A percentile compares a stretch with the other conserved stretches of the same genome.
These are phyloP conservation scores for Limonium bicolor DNA, from an alignment of 148 eudicot genomes.

Conservation along the genomic window DNA sequence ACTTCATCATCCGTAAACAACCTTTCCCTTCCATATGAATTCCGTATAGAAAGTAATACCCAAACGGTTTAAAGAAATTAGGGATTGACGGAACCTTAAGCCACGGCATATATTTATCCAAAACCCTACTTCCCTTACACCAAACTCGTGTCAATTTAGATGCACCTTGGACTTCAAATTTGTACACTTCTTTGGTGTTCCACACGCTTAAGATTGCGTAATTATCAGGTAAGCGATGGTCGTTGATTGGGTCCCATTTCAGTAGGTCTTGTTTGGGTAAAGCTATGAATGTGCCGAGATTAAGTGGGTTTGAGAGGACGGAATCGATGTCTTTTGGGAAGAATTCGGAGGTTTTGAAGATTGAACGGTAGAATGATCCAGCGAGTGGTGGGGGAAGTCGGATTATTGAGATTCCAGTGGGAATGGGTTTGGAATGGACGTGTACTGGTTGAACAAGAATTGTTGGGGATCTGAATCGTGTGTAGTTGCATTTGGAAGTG, in stretches of 20 bases:
- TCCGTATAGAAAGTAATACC: conserved; percentile 64
- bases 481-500: conserved; percentile 40
- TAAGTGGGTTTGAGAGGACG: conserved; percentile 37
- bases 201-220: conserved; percentile 73
- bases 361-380: conserved; percentile 23
- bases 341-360: conserved; percentile 33
- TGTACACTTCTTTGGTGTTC: conserved; percentile 76
- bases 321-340: conserved; percentile 54
- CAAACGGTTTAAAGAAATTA: conserved; percentile 49
- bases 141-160: conserved; percentile 36
- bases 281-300: conserved; percentile 65
- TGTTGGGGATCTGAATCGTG: conserved; percentile 40
- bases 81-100: conserved; percentile 70
- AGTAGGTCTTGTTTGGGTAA: conserved; percentile 28
- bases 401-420: conserved; percentile 24
- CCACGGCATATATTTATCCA: conserved; percentile 76
- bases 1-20: conserved; percentile 45
- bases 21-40: conserved; percentile 69
- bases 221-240: conserved; percentile 41
- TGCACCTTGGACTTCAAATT: conserved; percentile 62
- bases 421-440: conserved; percentile 44
- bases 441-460: conserved; percentile 75
- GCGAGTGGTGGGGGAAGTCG: conserved; percentile 27
- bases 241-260: conserved; percentile 34
- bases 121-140: conserved; percentile 51